Base-by-base conservation (phyloP, 768 basidiomycete genomes). In the Termitomyces sp. region DNA sequence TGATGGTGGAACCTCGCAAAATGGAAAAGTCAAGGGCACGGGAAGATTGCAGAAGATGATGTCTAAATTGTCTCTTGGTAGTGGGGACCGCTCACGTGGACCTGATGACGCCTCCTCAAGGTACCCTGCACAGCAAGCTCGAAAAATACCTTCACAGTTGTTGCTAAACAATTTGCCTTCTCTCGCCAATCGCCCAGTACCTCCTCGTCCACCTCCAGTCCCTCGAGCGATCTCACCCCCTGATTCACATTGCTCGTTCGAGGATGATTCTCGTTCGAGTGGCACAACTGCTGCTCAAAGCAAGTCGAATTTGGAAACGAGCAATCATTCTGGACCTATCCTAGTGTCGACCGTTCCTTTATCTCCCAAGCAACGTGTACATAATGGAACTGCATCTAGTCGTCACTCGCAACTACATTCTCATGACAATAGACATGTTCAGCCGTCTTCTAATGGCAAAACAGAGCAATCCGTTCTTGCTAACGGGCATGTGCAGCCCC, bases 31-130 rank as follows among this genome's bases (percentile, higher is more conserved):
- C 27, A 85, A 85, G 70, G 73, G 73, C 51, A 78, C 78, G 56
- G 84, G 84, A 50, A 81, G 90, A 27, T 73, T 94, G 60, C 87
- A 88, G 70, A 82, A 86, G 62, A 92, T 95, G 86, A 89, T 95
- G 65, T 92, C 91, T 20, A 87, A 85, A 65, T 75, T 93, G 30
- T 86, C 83, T 39, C 74, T 83, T 61, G 79, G 80, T 30, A 73
- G 68, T 54, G 70, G 67, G 31, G 80, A 80, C 31, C 78, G 76
- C 63, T 60, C 64, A 46, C 69, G 65, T 69, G 63, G 63, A 47
- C 42, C 20, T n/a, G 68, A 68, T 56, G 66, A 62, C 39, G 39
- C 55, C 44, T 48, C 53, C 46, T 50, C 55, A 49, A 63, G 52
- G 31, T 54, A 55, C 22, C 18, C 48, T 22, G 39, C 44, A 27